phyloP scores from a whole-genome alignment of 2,329 filamentous ascomycete species.

The Aschersonia sp. region DNA sequence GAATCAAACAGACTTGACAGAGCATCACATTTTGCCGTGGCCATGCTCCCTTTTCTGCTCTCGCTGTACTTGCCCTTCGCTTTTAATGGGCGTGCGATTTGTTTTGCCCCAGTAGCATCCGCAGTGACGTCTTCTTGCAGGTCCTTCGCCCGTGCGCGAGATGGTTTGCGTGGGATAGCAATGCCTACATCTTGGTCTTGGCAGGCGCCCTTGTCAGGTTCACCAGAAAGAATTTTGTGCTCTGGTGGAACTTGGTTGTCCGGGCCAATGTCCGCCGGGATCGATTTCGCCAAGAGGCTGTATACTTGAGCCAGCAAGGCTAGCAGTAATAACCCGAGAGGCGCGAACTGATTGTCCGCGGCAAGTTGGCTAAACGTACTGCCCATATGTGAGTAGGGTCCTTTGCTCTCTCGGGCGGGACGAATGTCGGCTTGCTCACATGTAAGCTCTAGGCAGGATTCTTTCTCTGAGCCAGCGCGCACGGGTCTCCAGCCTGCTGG shows the following conservation, averaged over 20 bases:
- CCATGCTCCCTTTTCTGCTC: constrained; percentile 29
- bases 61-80: constrained; percentile 20
- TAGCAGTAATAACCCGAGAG: constrained; percentile 55
- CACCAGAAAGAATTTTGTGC: not conserved
- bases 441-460: constrained; percentile 19
- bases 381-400: not conserved
- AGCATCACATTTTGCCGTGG: constrained; percentile 34
- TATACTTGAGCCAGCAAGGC: constrained; percentile 46
- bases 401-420: not conserved
- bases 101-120: not conserved
- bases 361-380: constrained; percentile 55
- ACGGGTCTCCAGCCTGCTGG: constrained; percentile 5
- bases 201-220: not conserved
- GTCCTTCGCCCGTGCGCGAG: not conserved
- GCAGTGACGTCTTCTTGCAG: not conserved
- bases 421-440: constrained; percentile 10
- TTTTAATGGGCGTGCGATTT: not conserved
- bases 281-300: constrained; percentile 23
- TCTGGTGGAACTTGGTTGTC: not conserved
- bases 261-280: constrained; percentile 7
- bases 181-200: not conserved
- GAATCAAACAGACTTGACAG: constrained; percentile 62
- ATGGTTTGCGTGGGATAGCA: not conserved
- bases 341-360: constrained; percentile 58
- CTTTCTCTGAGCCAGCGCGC: constrained; percentile 15